phyloP scores from a whole-genome alignment of 192 early-diverging fungal genomes.

The Backusella luteola region DNA sequence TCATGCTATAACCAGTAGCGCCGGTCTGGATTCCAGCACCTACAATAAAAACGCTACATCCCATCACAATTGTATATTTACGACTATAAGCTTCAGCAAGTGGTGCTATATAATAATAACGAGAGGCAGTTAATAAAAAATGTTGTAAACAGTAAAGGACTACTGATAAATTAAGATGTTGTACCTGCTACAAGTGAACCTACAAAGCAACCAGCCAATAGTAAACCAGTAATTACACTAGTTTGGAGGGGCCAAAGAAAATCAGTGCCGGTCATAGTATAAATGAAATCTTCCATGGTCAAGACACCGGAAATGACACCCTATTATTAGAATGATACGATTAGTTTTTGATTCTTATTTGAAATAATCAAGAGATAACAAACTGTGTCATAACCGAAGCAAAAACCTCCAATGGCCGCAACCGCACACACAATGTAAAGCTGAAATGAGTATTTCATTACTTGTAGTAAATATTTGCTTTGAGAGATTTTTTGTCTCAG shows the following conservation, averaged over 20 bases:
- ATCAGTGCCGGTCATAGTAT: constrained; percentile 14
- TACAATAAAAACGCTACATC: constrained; percentile 63
- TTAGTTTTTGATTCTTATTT: not conserved
- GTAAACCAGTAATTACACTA: constrained; percentile 52
- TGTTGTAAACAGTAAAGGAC: too few species aligned
- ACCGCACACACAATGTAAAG: constrained; percentile 33
- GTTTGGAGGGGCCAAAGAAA: constrained; percentile 16
- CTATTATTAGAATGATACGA: not conserved
- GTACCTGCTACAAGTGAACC: constrained; percentile 62
- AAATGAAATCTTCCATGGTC: constrained; percentile 51
- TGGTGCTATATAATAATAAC: not conserved
- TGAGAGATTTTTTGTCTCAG: too few species aligned
- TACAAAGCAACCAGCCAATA: constrained; percentile 70
- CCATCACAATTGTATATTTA: constrained; percentile 64
- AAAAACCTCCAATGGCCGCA: constrained; percentile 57
- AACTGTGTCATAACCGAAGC: constrained; percentile 67
- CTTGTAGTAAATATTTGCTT: not conserved
- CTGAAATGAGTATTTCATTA: not conserved
- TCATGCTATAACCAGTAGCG: constrained; percentile 50
- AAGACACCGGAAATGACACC: constrained; percentile 65
- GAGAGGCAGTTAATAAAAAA: not conserved
- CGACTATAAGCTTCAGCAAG: constrained; percentile 47
- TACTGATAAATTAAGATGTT: not conserved
- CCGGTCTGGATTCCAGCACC: constrained; percentile 75
- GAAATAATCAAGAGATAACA: not conserved